Percentiles rank a stretch among this genome's conserved stretches.
phyloP scores from a whole-genome alignment of 352 stramenopile species.

The Thraustochytrium striatum region DNA sequence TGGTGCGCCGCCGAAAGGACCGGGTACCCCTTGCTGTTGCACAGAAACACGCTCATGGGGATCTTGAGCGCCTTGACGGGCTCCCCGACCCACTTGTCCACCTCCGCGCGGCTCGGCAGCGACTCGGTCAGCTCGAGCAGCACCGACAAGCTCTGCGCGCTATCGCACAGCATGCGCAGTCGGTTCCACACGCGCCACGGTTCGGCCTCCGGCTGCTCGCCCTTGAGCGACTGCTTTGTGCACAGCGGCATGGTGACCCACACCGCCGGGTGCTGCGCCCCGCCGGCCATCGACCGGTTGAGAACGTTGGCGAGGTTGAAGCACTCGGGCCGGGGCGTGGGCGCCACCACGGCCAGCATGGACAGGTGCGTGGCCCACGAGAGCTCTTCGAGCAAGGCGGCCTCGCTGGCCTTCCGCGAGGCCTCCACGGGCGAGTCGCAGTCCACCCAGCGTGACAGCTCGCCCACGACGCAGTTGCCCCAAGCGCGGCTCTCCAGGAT shows the following conservation, averaged over 20 bases:
- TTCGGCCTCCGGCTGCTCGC: neutral
- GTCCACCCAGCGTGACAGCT: conserved; percentile 72
- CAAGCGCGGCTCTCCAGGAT: conserved; percentile 73
- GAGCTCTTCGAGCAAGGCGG: conserved; percentile 71
- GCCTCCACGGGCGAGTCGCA: conserved; percentile 60
- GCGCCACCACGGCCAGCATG: conserved; percentile 87
- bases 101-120: conserved; percentile 59
- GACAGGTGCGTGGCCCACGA: conserved; percentile 91
- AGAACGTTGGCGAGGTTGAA: conserved; percentile 72
- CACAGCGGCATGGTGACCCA: conserved; percentile 75
- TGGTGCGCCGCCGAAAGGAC: conserved; percentile 87
- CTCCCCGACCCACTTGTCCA: conserved; percentile 77
- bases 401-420: conserved; percentile 63
- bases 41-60: conserved; percentile 84
- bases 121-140: conserved; percentile 66
- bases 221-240: conserved; percentile 48
- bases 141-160: conserved; percentile 71
- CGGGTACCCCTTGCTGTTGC: conserved; percentile 90
- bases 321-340: conserved; percentile 61
- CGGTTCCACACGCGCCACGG: conserved; percentile 68
- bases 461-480: conserved; percentile 72
- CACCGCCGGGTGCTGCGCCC: conserved; percentile 73
- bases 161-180: conserved; percentile 73
- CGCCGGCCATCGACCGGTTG: conserved; percentile 71
- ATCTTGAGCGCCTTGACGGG: conserved; percentile 73